Percentiles rank a stretch among this genome's conserved stretches.
Conservation (phyloP, 2,329 filamentous ascomycete genomes). For the Cladosporium sp. region DNA sequence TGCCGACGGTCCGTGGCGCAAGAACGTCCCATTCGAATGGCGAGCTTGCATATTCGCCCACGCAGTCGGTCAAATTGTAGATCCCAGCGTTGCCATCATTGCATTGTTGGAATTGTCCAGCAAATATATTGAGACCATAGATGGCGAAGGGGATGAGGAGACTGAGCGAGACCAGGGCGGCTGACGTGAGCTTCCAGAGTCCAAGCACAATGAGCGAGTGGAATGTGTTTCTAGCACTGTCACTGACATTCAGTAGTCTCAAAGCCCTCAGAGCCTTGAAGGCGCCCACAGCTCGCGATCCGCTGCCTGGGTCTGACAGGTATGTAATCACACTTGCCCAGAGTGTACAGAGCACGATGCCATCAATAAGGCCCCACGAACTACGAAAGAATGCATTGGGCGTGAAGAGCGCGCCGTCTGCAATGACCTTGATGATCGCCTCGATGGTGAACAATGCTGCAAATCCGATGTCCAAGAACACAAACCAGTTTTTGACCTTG, state of each 20-base stretch:
- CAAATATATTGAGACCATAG: constrained; percentile 90
- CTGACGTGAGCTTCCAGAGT: constrained; percentile 88
- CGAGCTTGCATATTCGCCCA: constrained; percentile 72
- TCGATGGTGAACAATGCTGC: constrained; percentile 81
- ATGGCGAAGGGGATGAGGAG: constrained; percentile 95
- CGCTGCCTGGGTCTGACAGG: constrained; percentile 72
- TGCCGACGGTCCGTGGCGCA: constrained; percentile 73
- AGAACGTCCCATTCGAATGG: constrained; percentile 84
- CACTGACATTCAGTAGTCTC: constrained; percentile 88
- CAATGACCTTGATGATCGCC: constrained; percentile 85
- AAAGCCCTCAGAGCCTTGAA: constrained; percentile 95
- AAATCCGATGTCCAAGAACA: constrained; percentile 89
- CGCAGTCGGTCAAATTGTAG: constrained; percentile 65
- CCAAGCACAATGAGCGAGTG: constrained; percentile 93
- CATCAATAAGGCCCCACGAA: constrained; percentile 95
- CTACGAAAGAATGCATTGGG: constrained; percentile 96
- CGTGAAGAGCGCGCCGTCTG: constrained; percentile 93
- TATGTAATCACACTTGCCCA: constrained; percentile 92
- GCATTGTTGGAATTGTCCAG: constrained; percentile 72
- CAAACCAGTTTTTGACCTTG: constrained; percentile 79
- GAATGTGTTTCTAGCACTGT: constrained; percentile 92
- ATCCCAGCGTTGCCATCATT: constrained; percentile 62
- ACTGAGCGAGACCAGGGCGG: constrained; percentile 89
- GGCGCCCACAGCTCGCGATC: constrained; percentile 87
- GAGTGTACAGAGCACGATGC: constrained; percentile 81